phyloP scores from a whole-genome alignment of 768 basidiomycete species.

The Gyrodon lividus region DNA sequence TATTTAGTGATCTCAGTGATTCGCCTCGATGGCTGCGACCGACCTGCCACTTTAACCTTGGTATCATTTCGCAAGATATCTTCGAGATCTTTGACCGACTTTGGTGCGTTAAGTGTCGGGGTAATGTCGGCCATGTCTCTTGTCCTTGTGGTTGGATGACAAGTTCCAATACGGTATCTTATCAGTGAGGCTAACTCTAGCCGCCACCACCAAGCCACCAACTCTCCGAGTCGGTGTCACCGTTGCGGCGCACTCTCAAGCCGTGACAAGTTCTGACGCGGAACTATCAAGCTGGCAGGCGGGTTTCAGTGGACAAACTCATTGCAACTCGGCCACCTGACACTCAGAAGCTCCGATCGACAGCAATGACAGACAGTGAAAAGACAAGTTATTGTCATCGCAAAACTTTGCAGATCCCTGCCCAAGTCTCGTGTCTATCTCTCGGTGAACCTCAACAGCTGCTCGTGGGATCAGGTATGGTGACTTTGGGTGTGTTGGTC shows the following conservation, averaged over 20 bases:
- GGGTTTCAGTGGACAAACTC: background rate
- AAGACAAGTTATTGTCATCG: conserved; percentile 8
- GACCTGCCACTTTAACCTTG: conserved; percentile 94
- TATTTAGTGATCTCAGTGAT: background rate
- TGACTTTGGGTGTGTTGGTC: background rate
- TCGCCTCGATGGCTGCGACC: conserved; percentile 22
- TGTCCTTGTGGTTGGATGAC: background rate
- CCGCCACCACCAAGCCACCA: no score
- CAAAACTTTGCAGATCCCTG: conserved; percentile 40
- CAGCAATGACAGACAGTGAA: conserved; percentile 5
- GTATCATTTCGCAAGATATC: conserved; percentile 55
- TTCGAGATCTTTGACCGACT: conserved; percentile 57
- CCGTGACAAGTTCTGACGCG: no score
- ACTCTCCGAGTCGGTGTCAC: no score
- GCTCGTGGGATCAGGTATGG: conserved; percentile 62
- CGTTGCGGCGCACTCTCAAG: no score
- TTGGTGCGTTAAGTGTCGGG: conserved; percentile 44
- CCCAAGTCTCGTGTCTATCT: conserved; percentile 53
- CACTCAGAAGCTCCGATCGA: background rate
- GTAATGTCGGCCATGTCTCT: background rate
- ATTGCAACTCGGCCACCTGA: background rate
- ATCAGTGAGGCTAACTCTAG: no score
- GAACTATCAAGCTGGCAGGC: background rate
- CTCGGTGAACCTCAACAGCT: conserved; percentile 49
- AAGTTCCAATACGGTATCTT: no score